Conservation (phyloP, 148 eudicot genomes). For the Rheum nobile region DNA sequence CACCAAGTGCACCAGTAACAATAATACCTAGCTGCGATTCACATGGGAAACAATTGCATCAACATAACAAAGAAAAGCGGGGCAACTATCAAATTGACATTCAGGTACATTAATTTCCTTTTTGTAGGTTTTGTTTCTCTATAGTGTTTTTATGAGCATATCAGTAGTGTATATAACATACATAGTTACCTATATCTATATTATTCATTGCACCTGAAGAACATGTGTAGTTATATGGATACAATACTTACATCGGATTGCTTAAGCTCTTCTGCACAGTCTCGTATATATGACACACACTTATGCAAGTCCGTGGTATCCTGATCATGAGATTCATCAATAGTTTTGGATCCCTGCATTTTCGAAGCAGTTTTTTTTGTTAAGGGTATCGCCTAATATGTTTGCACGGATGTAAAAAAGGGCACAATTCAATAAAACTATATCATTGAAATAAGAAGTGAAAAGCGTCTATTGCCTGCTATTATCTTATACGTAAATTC, state of each 20-base stretch:
- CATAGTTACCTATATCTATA: not conserved
- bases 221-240: not conserved
- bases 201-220: not conserved
- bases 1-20: constrained; percentile 84
- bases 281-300: constrained; percentile 52
- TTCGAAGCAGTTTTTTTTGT: not conserved
- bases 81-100: not conserved
- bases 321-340: constrained; percentile 78
- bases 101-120: not conserved
- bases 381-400: not conserved
- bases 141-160: not conserved
- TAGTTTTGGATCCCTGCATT: constrained; percentile 60
- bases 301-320: constrained; percentile 92
- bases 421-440: too few relatives aligned
- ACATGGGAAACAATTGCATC: not conserved
- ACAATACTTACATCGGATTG: constrained; percentile 45
- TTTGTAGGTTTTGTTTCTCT: not conserved
- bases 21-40: constrained; percentile 60
- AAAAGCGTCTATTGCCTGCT: not conserved
- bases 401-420: too few relatives aligned
- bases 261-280: constrained; percentile 34
- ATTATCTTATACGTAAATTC: not conserved
- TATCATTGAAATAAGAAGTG: not conserved
- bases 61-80: not conserved
- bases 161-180: not conserved